phyloP scores from a whole-genome alignment of 1,284 basidiomycete species.

The Ustilago hordei region DNA sequence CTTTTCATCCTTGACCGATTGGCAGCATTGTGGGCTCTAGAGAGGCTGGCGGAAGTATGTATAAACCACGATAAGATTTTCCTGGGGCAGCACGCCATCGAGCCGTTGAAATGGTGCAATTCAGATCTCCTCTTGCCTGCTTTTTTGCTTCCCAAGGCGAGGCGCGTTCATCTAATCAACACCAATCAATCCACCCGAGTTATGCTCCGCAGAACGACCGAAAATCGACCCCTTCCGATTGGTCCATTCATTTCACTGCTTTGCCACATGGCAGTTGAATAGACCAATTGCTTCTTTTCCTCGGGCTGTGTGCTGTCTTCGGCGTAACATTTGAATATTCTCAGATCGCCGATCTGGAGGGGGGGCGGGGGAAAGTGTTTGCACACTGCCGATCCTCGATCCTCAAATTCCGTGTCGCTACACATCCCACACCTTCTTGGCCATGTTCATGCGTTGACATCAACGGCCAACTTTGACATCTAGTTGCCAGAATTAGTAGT shows the following conservation, averaged over 20 bases:
- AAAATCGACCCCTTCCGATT: slow-evolving; percentile 31
- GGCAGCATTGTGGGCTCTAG: slow-evolving; percentile 29
- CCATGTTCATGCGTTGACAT: slow-evolving; percentile 3
- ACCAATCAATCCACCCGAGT: background rate
- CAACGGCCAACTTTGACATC: background rate
- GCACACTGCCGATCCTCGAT: slow-evolving; percentile 2
- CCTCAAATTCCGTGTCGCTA: slow-evolving; percentile 3
- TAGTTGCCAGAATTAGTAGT: slow-evolving; percentile 15
- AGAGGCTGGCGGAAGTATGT: slow-evolving; percentile 14
- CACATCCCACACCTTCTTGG: slow-evolving; percentile 6
- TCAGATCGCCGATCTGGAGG: too few species aligned
- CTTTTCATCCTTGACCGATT: slow-evolving; percentile 12
- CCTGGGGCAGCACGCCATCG: slow-evolving; percentile 42
- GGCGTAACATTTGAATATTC: background rate
- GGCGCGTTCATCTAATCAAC: slow-evolving; percentile 28
- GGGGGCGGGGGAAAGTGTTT: too few species aligned
- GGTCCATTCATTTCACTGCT: background rate
- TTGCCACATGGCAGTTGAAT: too few species aligned
- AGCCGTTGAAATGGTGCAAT: slow-evolving; percentile 29
- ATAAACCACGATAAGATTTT: slow-evolving; percentile 12
- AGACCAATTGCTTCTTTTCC: too few species aligned
- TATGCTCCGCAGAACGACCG: slow-evolving; percentile 8
- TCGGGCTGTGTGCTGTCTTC: too few species aligned
- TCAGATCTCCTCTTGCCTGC: slow-evolving; percentile 22
- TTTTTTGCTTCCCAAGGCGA: slow-evolving; percentile 3